Conservation (phyloP, 176 grass and related monocot genomes). For the Poa annua region DNA sequence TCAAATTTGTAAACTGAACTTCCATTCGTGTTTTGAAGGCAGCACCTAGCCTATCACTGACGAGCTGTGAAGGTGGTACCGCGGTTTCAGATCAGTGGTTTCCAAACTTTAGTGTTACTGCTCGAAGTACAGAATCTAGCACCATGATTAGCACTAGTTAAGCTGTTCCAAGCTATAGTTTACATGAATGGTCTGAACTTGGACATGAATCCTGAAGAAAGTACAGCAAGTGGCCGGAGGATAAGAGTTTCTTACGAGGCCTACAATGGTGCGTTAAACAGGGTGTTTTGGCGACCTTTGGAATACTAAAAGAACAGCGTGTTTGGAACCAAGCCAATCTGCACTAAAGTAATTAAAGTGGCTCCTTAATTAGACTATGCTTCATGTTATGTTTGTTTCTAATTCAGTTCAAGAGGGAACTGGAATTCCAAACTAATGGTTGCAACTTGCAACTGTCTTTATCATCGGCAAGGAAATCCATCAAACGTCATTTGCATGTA, state of each 20-base stretch:
- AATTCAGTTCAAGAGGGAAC: not conserved
- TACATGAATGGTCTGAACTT: conserved; percentile 35
- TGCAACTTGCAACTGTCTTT: not conserved
- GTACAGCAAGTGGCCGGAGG: conserved; percentile 24
- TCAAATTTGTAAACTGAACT: conserved; percentile 28
- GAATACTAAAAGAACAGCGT: conserved; percentile 19
- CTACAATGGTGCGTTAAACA: not conserved
- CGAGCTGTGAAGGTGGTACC: not conserved
- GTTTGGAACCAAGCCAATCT: conserved; percentile 17
- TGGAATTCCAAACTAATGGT: not conserved
- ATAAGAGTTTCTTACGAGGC: not conserved
- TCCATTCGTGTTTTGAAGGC: not conserved
- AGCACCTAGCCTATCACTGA: not conserved
- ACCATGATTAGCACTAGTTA: conserved; percentile 2
- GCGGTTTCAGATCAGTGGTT: conserved; percentile 5
- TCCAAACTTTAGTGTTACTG: conserved; percentile 5
- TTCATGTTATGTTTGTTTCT: not conserved
- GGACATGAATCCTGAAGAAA: conserved; percentile 31
- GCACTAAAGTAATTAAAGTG: conserved; percentile 10
- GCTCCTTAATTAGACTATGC: conserved; percentile 18
- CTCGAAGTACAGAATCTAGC: not conserved
- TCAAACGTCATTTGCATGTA: not conserved
- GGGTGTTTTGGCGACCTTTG: not conserved
- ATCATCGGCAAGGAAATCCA: no score
- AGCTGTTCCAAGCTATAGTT: conserved; percentile 10